Conservation (phyloP, 371 early-diverging fungal species). For the Fennellomyces sp. region DNA sequence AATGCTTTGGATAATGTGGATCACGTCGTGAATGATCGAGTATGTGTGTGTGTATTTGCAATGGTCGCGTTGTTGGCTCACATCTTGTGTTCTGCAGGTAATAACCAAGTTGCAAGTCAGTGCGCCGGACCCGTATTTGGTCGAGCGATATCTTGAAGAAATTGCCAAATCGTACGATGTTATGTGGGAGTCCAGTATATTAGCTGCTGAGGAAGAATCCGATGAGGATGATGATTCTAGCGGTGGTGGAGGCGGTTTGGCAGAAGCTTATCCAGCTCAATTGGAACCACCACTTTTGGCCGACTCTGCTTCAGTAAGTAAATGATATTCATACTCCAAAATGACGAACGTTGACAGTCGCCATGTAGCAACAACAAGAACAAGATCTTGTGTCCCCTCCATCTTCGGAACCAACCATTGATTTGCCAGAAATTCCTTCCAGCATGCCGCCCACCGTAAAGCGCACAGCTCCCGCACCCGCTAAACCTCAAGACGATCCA, state of each 20-base stretch:
- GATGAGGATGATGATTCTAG: slow-evolving; percentile 20
- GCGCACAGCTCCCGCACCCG: slow-evolving; percentile 12
- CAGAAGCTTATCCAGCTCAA: slow-evolving; percentile 9
- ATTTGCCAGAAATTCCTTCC: slow-evolving; percentile 42
- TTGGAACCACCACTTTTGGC: slow-evolving; percentile 23
- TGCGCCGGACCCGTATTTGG: slow-evolving; percentile 80
- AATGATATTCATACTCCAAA: neutral
- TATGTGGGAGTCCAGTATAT: slow-evolving; percentile 64
- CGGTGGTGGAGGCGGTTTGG: slow-evolving; percentile 19
- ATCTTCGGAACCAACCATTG: slow-evolving; percentile 14
- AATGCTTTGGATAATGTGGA: slow-evolving; percentile 78
- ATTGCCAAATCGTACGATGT: slow-evolving; percentile 86
- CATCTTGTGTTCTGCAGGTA: slow-evolving; percentile 50
- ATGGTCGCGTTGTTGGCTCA: neutral
- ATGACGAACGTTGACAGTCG: neutral
- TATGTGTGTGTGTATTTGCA: slow-evolving; percentile 31
- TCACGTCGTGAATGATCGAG: slow-evolving; percentile 76
- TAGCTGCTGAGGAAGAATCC: slow-evolving; percentile 27
- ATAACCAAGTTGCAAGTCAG: slow-evolving; percentile 77
- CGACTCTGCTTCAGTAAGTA: neutral
- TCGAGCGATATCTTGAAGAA: slow-evolving; percentile 86
- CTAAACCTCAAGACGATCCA: slow-evolving; percentile 35
- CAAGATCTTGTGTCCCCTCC: slow-evolving; percentile 7
- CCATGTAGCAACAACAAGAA: neutral
- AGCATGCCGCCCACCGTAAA: slow-evolving; percentile 29